Evolutionary conservation across 495 filamentous ascomycete species (phyloP), one percentile per base, ranked within the genome.

Genomic region (Chaetomium cochliodes): DNA sequence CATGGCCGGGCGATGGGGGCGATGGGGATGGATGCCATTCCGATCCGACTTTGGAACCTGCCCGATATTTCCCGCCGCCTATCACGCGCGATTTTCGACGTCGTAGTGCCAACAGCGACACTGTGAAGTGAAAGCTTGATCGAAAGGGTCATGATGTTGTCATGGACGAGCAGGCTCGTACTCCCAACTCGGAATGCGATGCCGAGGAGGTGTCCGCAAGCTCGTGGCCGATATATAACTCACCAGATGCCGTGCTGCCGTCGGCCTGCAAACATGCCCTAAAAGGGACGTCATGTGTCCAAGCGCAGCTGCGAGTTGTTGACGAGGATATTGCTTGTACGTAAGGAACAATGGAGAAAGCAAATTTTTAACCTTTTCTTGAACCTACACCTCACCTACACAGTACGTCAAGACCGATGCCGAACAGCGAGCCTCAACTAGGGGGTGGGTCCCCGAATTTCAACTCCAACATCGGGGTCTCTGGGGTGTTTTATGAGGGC

Each of bases 61-160:
- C 53, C 53, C 53, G 53, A 33, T 56, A 56, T 22, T 56, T 56
- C 33, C 53, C 53, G n/a, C 33, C n/a, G 28, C 11, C 16, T 11
- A 5, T n/a, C 18, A 20, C 52, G 52, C 52, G 53, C 51, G 51
- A 53, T 53, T 53, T 53, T 30, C n/a, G 12, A 26, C 12, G 50
- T 52, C 16, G 50, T 23, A 33, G 51, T 23, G 15, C 33, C 51
- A n/a, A 30, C 50, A 30, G 15, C 8, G 26, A 5, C 7, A 9
- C n/a, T 2, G 8, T 37, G 30, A 33, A n/a, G n/a, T n/a, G n/a
- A n/a, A n/a, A 11, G 25, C 3, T 30, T 30, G 22, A 18, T 1
- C 25, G 13, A 52, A 15, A 28, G 12, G 20, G 23, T 3, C 11
- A 0, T 50, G 23, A 15, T 52, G 5, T 20, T 52, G 23, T 23